A percentile compares a stretch with the other conserved stretches of the same genome.
phyloP scores from a whole-genome alignment of 2,329 filamentous ascomycete genomes.

The Fusarium solani-melongenae region DNA sequence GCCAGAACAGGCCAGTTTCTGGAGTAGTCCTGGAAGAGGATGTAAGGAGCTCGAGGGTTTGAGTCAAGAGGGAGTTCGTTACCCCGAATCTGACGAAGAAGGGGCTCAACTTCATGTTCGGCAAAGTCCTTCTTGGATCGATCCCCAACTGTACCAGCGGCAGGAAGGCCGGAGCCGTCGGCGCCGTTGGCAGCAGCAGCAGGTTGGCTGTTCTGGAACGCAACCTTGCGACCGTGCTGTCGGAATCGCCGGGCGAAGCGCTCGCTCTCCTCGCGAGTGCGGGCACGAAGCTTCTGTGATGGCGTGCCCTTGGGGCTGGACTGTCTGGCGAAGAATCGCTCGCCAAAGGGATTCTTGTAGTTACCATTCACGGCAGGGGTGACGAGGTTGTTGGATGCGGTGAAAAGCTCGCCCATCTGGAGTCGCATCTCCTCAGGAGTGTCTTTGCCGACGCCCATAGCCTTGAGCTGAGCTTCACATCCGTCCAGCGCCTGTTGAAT shows the following conservation, averaged over 20 bases:
- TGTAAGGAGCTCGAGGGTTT: slow-evolving; percentile 64
- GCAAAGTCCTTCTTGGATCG: slow-evolving; percentile 61
- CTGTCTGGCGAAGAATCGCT: slow-evolving; percentile 62
- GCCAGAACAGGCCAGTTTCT: slow-evolving; percentile 64
- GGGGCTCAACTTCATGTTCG: slow-evolving; percentile 59
- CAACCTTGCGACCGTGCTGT: slow-evolving; percentile 61
- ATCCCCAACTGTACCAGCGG: slow-evolving; percentile 47
- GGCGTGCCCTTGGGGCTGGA: slow-evolving; percentile 62
- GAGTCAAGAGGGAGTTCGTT: slow-evolving; percentile 65
- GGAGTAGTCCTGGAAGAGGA: slow-evolving; percentile 65
- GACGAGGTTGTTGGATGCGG: slow-evolving; percentile 63
- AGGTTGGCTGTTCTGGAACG: slow-evolving; percentile 49
- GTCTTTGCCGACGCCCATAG: slow-evolving; percentile 62
- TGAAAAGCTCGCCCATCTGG: slow-evolving; percentile 65
- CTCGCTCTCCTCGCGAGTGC: slow-evolving; percentile 64
- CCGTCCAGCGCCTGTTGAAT: slow-evolving; percentile 62
- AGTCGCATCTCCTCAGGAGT: slow-evolving; percentile 65
- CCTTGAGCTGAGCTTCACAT: slow-evolving; percentile 61
- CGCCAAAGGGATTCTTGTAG: slow-evolving; percentile 66
- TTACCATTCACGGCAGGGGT: slow-evolving; percentile 65
- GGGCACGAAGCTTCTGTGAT: slow-evolving; percentile 62
- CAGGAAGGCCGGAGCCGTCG: slow-evolving; percentile 39
- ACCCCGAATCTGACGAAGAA: slow-evolving; percentile 62
- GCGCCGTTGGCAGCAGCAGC: slow-evolving; percentile 24
- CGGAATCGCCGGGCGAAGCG: slow-evolving; percentile 60